Percentiles rank a stretch among this genome's conserved stretches.
Evolutionary conservation across 495 filamentous ascomycete genomes (phyloP).

Genomic region (Penicillium robsamsonii): DNA sequence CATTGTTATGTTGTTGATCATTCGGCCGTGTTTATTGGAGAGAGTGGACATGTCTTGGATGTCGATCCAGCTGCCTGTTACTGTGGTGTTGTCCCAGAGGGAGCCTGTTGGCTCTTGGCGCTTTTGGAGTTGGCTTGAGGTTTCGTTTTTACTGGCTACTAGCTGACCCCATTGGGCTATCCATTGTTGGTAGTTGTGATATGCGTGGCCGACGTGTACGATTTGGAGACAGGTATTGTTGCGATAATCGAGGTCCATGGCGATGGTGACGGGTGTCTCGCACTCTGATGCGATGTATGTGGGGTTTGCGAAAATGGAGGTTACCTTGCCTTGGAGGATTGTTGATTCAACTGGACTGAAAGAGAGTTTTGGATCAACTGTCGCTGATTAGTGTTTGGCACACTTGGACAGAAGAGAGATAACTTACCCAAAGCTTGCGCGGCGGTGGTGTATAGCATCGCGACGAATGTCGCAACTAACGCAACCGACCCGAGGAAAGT

Average conservation of each 20-base stretch:
- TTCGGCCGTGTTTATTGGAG: constrained; percentile 45
- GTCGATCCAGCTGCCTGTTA: constrained; percentile 61
- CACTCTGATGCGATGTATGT: constrained; percentile 52
- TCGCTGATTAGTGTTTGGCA: background rate
- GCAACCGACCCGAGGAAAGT: constrained; percentile 58
- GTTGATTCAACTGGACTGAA: constrained; percentile 44
- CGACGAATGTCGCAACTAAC: constrained; percentile 57
- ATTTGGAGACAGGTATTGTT: constrained; percentile 61
- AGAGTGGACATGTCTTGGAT: constrained; percentile 42
- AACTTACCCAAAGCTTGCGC: constrained; percentile 59
- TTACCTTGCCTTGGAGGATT: constrained; percentile 54
- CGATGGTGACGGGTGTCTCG: constrained; percentile 53
- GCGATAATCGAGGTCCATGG: constrained; percentile 31
- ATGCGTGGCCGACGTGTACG: constrained; percentile 60
- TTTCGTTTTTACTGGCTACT: constrained; percentile 33
- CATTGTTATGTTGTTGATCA: constrained; percentile 71
- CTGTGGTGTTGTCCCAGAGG: constrained; percentile 64
- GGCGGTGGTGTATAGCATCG: constrained; percentile 72
- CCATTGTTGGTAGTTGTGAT: constrained; percentile 52
- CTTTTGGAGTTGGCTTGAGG: constrained; percentile 30
- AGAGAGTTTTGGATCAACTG: constrained; percentile 63
- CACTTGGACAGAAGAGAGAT: background rate
- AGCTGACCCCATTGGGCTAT: constrained; percentile 49
- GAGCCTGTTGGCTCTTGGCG: constrained; percentile 56
- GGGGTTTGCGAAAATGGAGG: constrained; percentile 57